Evolutionary conservation across 257 asterid species (phyloP), one percentile per base, ranked within the genome.

Genomic region (Paraleonurus japonicus): DNA sequence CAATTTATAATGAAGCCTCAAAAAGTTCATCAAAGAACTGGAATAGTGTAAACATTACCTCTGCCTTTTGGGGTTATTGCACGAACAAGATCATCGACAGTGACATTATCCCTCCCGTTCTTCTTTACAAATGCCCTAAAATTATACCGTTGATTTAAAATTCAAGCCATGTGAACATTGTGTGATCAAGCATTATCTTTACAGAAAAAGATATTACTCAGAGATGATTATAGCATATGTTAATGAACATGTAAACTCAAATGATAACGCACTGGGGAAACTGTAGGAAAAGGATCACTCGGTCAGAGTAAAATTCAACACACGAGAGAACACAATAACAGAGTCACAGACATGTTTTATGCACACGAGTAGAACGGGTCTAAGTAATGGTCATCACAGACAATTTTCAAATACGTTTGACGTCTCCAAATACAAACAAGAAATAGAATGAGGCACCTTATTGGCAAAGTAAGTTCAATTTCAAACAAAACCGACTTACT

Each of bases 51-150:
- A 35, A 33, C 16, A 57, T 51, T 81, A 82, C 86, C 86, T 82
- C 86, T 72, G 79, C 86, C 86, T 78, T 82, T 82, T 28, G 83
- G 86, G 69, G 86, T 82, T 39, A 82, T 82, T 53, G 81, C 81
- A 69, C 81, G 79, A 35, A 82, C 70, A 64, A 82, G 86, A 70
- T 82, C 86, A 69, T 82, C 86, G 2, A 82, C 79, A 5, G 86
- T 82, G 61, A 79, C 86, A 64, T 65, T 82, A 57, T 76, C 81
- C 64, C 76, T 78, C 60, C 86, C 86, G 10, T 78, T 78, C 72
- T 75, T 76, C 86, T 73, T 82, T 59, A 79, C 55, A 76, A 63
- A 24, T 23, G 74, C 75, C 85, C 86, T 82, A 60, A 51, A 73
- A 24, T 2, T 28, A 70, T 7, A 67, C 43, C 11, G 11, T 43